Base-by-base conservation (phyloP, 2,329 filamentous ascomycete species). In the Alternaria sp. region DNA sequence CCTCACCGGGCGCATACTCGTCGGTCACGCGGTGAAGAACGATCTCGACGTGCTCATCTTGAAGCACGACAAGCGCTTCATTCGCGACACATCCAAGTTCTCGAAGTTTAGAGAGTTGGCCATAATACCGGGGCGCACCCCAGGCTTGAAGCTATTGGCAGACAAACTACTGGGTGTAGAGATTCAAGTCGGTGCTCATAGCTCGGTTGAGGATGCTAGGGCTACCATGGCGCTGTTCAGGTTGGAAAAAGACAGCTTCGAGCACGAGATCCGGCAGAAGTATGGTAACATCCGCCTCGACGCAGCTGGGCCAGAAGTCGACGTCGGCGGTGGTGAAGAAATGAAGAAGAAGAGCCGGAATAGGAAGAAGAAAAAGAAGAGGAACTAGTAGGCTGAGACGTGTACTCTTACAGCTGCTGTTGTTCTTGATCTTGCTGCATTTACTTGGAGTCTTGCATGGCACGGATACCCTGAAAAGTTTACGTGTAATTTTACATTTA, bases 211-310 rank as follows among this genome's bases (percentile, higher is more conserved):
- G 73, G 96, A 99, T 83, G 96, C 96, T 2, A 85, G 93, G 69
- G 93, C 92, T 6, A 90, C 93, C 1, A 98, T 99, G 93, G 82
- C 95, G 59, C 82, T 99, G 45, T 98, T 97, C 75, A 86, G 92
- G 65, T 88, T 89, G 69, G 88, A 93, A 77, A 98, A 97, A 82
- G 85, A 89, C 17, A 91, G 86, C 0, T 97, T 99, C 76, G 96
- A 98, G 76, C 83, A 89, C 61, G 93, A 97, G 77, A 89, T 93
- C 77, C 83, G 89, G 59, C 90, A 88, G 78, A 88, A 87, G 61
- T 96, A 77, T 62, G 75, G 77, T 12, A 70, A 74, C 32, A 68
- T 72, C 13, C 73, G 69, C 36, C 54, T 71, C 6, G 75, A 75
- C 25, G 64, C 67, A 64, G 57, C 59, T 43, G 65, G 68, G 52